Evolutionary conservation across 148 eudicot genomes (phyloP).

Genomic region (Rhododendron simsii): DNA sequence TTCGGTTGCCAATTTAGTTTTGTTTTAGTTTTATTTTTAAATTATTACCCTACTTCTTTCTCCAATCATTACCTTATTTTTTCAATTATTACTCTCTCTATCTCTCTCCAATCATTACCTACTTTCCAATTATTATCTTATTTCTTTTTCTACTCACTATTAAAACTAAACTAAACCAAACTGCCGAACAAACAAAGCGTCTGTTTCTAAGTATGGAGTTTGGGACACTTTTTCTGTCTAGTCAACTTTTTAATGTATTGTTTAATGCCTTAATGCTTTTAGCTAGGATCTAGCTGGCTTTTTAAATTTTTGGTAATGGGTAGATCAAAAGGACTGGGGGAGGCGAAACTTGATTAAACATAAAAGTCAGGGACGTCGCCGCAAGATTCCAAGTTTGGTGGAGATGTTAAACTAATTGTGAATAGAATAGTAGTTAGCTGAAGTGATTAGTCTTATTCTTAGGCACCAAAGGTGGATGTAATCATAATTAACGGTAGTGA

Average conservation of each 20-base stretch:
- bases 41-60: no score
- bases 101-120: no score
- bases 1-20: no score
- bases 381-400: neutral
- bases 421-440: conserved; percentile 10
- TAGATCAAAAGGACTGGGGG: neutral
- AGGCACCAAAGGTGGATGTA: neutral
- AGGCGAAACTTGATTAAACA: neutral
- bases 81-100: no score
- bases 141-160: no score
- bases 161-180: no score
- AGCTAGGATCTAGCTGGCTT: neutral
- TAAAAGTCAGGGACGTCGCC: neutral
- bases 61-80: no score
- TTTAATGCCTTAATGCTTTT: neutral
- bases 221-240: neutral
- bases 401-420: neutral
- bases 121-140: neutral
- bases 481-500: neutral
- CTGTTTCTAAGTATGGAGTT: neutral
- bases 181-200: no score
- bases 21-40: no score
- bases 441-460: conserved; percentile 15
- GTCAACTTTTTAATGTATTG: neutral
- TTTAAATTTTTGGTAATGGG: neutral